These are phyloP conservation scores for Wickerhamiella vanderwaltii DNA, from an alignment of 805 yeast genomes.

Conservation along the genomic window DNA sequence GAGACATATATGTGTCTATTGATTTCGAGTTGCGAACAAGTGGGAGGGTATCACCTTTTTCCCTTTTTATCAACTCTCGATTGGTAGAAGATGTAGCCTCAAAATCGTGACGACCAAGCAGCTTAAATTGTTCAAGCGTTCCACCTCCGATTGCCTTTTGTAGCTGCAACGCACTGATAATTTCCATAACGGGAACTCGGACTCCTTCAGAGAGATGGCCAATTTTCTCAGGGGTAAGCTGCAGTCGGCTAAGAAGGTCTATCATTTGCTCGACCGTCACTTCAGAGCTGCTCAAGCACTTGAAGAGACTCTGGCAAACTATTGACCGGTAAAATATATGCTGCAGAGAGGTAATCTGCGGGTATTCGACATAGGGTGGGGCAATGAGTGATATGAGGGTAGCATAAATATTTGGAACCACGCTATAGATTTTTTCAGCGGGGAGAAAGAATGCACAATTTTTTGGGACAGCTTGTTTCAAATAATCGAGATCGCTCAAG, in stretches of 20 bases:
- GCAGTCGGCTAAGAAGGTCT: constrained; percentile 47
- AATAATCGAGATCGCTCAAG: not conserved
- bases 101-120: constrained; percentile 8
- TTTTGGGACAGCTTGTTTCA: constrained; percentile 22
- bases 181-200: constrained; percentile 48
- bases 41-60: not conserved
- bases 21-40: not conserved
- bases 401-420: constrained; percentile 36
- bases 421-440: constrained; percentile 28
- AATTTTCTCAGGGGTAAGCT: constrained; percentile 36
- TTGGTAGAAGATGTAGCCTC: constrained; percentile 1
- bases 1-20: constrained; percentile 20
- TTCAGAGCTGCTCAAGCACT: constrained; percentile 32
- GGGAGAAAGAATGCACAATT: not conserved
- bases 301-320: constrained; percentile 8
- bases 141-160: not conserved
- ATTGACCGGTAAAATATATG: constrained; percentile 7
- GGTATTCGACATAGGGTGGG: constrained; percentile 2
- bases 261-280: constrained; percentile 44
- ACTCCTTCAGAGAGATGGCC: constrained; percentile 69
- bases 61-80: constrained; percentile 27
- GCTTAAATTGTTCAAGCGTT: constrained; percentile 4
- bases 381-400: constrained; percentile 30
- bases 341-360: not conserved
- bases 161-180: constrained; percentile 31